Evolutionary conservation across 1,284 basidiomycete species (phyloP).

Genomic region (Salmacisia buchloeana): DNA sequence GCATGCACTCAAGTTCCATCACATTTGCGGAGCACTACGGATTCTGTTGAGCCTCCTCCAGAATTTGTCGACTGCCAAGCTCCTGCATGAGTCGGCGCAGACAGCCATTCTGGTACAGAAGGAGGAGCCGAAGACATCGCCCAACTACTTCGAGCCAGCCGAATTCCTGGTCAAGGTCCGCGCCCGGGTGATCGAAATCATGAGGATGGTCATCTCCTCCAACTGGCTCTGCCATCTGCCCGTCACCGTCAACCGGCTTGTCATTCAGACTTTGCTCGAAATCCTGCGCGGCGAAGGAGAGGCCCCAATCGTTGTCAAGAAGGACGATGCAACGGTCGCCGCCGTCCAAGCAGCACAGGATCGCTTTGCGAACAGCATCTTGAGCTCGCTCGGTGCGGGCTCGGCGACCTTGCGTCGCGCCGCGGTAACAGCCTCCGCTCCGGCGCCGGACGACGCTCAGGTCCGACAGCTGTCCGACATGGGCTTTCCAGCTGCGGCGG

Average conservation of each 20-base stretch:
- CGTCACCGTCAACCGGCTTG: slow-evolving; percentile 56
- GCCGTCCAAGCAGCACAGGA: slow-evolving; percentile 16
- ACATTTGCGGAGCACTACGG: slow-evolving; percentile 74
- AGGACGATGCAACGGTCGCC: slow-evolving; percentile 10
- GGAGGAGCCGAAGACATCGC: slow-evolving; percentile 62
- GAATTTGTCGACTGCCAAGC: slow-evolving; percentile 70
- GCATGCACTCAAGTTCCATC: slow-evolving; percentile 52
- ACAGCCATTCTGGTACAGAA: slow-evolving; percentile 57
- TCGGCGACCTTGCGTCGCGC: not conserved
- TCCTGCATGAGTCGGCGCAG: slow-evolving; percentile 78
- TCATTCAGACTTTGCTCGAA: slow-evolving; percentile 73
- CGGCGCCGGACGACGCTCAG: slow-evolving; percentile 53
- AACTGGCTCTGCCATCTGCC: slow-evolving; percentile 74
- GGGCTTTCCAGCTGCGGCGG: slow-evolving; percentile 85
- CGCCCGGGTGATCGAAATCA: slow-evolving; percentile 63
- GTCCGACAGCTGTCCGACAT: slow-evolving; percentile 84
- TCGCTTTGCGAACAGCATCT: slow-evolving; percentile 3
- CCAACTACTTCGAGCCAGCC: slow-evolving; percentile 66
- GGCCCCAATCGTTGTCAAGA: not conserved
- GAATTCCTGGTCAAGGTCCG: slow-evolving; percentile 80
- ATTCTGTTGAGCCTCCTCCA: slow-evolving; percentile 72
- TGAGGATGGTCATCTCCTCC: slow-evolving; percentile 72
- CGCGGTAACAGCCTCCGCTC: not conserved
- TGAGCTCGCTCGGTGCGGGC: not conserved
- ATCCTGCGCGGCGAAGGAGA: slow-evolving; percentile 69